Evolutionary conservation across 176 grass and related monocot genomes (phyloP).

Genomic region (Chrysopogon serrulatus): DNA sequence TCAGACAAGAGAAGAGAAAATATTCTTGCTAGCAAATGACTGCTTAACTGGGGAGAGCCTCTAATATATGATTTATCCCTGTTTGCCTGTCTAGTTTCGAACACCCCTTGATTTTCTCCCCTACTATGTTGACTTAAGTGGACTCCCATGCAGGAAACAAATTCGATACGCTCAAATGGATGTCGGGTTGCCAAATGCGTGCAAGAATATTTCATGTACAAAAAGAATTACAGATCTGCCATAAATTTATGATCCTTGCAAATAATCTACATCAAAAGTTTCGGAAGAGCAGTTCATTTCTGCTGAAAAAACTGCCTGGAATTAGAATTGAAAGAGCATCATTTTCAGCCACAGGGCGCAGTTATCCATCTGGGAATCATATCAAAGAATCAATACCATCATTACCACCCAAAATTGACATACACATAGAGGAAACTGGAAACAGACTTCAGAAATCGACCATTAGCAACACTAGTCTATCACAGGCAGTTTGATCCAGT

Average conservation of each 20-base stretch:
- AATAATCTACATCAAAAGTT: conserved; percentile 86
- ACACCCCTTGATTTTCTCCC: neutral
- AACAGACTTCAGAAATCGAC: conserved; percentile 56
- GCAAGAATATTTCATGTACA: conserved; percentile 86
- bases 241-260: conserved; percentile 70
- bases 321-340: conserved; percentile 87
- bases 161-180: conserved; percentile 82
- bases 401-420: conserved; percentile 73
- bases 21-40: conserved; percentile 89
- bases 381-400: conserved; percentile 77
- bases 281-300: conserved; percentile 76
- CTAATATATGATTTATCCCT: conserved; percentile 83
- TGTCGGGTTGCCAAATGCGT: conserved; percentile 94
- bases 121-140: conserved; percentile 21
- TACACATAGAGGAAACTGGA: conserved; percentile 67
- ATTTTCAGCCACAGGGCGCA: conserved; percentile 57
- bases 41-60: conserved; percentile 86
- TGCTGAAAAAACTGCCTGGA: conserved; percentile 90
- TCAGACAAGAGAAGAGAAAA: conserved; percentile 91
- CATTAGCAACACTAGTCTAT: conserved; percentile 55
- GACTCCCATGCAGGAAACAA: conserved; percentile 56
- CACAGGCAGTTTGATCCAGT: conserved; percentile 45
- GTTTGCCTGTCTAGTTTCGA: conserved; percentile 8
- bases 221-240: conserved; percentile 75
- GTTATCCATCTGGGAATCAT: conserved; percentile 89